A percentile compares a stretch with the other conserved stretches of the same genome.
Conservation (phyloP, 805 yeast genomes). For the Candida nemodendra region DNA sequence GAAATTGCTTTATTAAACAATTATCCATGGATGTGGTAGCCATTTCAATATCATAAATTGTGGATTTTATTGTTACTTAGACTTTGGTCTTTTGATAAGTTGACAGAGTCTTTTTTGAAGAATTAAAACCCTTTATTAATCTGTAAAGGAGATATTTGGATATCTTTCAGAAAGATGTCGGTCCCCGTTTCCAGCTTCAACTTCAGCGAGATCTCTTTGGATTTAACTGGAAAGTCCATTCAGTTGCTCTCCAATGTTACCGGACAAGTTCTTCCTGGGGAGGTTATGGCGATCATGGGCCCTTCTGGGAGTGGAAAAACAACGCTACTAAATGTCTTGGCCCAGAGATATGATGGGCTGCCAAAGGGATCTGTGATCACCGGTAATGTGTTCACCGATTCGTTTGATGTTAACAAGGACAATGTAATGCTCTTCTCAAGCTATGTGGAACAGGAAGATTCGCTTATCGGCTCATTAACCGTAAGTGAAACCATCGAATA, state of each 20-base stretch:
- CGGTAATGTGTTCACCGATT: not conserved
- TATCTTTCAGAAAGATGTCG: no score
- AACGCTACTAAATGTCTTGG: not conserved
- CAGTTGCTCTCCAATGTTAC: not conserved
- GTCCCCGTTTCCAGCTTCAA: not conserved
- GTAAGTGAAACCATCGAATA: conserved; percentile 43
- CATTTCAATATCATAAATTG: no score
- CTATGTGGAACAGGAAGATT: conserved; percentile 51
- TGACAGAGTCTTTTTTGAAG: no score
- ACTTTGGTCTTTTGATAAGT: no score
- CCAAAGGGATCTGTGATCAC: not conserved
- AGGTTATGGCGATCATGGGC: not conserved
- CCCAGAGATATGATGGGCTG: not conserved
- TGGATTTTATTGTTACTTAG: no score
- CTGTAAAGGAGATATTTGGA: no score
- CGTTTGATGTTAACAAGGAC: not conserved
- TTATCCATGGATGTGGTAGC: no score
- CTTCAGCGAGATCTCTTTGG: not conserved
- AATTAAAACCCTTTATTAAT: no score
- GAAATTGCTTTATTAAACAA: no score
- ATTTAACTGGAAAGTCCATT: not conserved
- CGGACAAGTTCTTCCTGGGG: not conserved
- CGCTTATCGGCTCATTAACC: conserved; percentile 41
- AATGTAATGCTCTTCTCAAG: conserved; percentile 14
- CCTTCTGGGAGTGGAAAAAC: not conserved